Percentiles rank a stretch among this genome's conserved stretches.
Conservation (phyloP, 140 eudicot species). For the Anethum foeniculum region DNA sequence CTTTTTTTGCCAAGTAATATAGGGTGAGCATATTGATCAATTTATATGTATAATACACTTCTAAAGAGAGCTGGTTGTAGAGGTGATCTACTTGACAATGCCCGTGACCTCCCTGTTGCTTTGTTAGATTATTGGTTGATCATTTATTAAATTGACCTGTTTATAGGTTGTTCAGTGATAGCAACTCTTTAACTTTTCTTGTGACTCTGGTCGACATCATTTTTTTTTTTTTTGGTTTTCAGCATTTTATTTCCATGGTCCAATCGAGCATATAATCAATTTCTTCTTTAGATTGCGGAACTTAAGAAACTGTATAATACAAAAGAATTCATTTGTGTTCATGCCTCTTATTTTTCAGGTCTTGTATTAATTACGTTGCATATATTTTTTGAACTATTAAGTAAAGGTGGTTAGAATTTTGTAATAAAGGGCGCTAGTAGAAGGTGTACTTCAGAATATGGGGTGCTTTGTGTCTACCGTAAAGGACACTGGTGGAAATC, state of each 20-base stretch:
- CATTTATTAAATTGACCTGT: slow-evolving; percentile 40
- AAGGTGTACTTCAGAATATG: slow-evolving; percentile 34
- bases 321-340: neutral
- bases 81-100: neutral
- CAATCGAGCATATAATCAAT: no score
- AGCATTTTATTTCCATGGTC: neutral
- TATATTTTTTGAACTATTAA: slow-evolving; percentile 13
- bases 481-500: slow-evolving; percentile 61
- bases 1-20: no score
- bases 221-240: slow-evolving; percentile 21
- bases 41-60: neutral
- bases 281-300: neutral
- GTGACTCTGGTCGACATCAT: slow-evolving; percentile 23
- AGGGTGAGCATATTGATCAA: slow-evolving; percentile 17
- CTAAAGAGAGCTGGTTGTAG: slow-evolving; percentile 6
- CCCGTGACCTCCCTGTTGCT: slow-evolving; percentile 53
- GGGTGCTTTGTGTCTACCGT: slow-evolving; percentile 78
- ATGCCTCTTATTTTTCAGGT: neutral
- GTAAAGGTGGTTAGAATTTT: slow-evolving; percentile 20
- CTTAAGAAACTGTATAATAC: neutral
- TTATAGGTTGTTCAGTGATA: slow-evolving; percentile 21
- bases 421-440: slow-evolving; percentile 17
- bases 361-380: neutral
- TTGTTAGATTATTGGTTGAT: slow-evolving; percentile 48
- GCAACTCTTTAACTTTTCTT: slow-evolving; percentile 20